Evolutionary conservation across 768 basidiomycete species (phyloP), one percentile per base, ranked within the genome.

Genomic region (Collybiopsis luxurians): DNA sequence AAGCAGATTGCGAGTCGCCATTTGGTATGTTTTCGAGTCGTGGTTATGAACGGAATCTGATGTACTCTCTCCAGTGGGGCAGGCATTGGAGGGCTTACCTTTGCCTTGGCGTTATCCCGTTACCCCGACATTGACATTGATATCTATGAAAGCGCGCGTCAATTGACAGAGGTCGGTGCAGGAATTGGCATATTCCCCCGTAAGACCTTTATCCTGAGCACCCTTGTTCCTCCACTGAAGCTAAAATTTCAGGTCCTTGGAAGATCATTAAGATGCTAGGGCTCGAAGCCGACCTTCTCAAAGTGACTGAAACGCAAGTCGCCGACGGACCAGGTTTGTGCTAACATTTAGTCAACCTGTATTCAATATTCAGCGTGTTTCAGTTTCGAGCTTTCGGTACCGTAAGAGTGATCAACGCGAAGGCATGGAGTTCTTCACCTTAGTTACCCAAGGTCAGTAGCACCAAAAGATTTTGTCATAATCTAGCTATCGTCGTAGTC

Each of bases 401-500:
- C 77, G 88, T 49, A 86, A 84, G 67, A 81, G 83, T 57, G 86
- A 89, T 63, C 79, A 82, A 60, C 63, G 73, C 1, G 67, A 77
- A 38, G 86, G 86, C 1, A 36, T 77, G n/a, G 74, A 76, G 21
- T 79, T 88, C 61, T 79, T 79, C 43, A 74, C 75, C 17, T 66
- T 89, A 47, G 67, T 79, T 39, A 81, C 84, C 0, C 79, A 84
- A 66, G 87, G 88, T 85, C 58, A 26, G 71, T 64, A 15, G 30
- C 27, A 11, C 26, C 28, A 19, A 45, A n/a, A 40, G 53, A 63
- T 57, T 61, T 50, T 57, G 43, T 31, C 17, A 26, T 60, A 48
- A 28, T 38, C 53, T 26, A 52, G 15, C 24, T 10, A 45, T 49
- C 21, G 47, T n/a, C 39, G 10, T 54, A n/a, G 17, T 34, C 13